Base-by-base conservation (phyloP, 257 asterid genomes). In the Solanum sitiens region DNA sequence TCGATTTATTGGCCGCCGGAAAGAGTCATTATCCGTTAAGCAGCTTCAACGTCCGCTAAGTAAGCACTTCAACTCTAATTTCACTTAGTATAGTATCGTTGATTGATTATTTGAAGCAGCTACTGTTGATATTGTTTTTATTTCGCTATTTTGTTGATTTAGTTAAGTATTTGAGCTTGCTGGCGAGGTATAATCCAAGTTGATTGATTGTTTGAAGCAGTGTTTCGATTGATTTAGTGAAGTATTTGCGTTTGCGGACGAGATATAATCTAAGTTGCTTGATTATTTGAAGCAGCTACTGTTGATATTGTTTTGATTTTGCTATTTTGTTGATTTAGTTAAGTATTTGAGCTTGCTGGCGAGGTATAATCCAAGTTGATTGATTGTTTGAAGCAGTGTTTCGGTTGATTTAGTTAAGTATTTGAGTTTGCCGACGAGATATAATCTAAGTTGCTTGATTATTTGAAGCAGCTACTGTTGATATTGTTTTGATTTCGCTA, bases 21-120 rank as follows among this genome's bases (percentile, higher is more conserved):
- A 89, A 50, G 96, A 95, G 56, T 91, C 98, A 45, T 68, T 93
- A 59, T 87, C 95, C 53, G 99, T 95, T 30, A 89, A 87, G 9
- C 98, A 95, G 89, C 98, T 94, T 89, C 94, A 92, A 85, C 95
- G 98, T 53, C 98, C 98, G 6, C 90, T 95, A 42, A 89, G 98
- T 96, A 92, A 72, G 35, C 25, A 56, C 25, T 56, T 53, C 20
- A 53, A 18, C 63, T 53, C n/a, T 18, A 53, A 53, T 53, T 18
- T 53, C n/a, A 1, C 10, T 6, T 53, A 56, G 11, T 56, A 20
- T 27, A 56, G 8, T 20, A 25, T 56, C 2, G n/a, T 56, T 56
- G 65, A 56, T 56, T 56, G 25, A 56, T 56, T 20, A 7, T 56
- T 56, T 56, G n/a, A 71, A 71, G 44, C 12, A 71, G 27, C 35